Evolutionary conservation across 352 stramenopile genomes (phyloP).

Genomic region (Globisporangium iwayamae): DNA sequence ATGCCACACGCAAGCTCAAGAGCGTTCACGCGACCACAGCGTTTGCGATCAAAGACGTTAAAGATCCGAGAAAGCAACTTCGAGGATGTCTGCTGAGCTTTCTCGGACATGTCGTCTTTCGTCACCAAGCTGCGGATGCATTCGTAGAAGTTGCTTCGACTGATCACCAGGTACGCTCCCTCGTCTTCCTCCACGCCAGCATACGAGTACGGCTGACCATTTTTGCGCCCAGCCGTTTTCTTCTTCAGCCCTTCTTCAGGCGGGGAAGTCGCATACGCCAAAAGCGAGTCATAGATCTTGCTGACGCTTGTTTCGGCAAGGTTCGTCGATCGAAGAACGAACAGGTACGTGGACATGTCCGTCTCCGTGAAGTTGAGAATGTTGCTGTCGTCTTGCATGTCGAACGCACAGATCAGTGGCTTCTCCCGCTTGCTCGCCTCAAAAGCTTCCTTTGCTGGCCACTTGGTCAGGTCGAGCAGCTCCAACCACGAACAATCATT

Average conservation of each 20-base stretch:
- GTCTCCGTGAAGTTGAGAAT: constrained; percentile 84
- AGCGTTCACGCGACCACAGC: constrained; percentile 74
- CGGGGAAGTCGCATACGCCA: constrained; percentile 68
- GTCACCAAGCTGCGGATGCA: constrained; percentile 82
- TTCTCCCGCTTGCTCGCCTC: constrained; percentile 86
- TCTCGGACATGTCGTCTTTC: constrained; percentile 75
- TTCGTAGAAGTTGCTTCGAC: constrained; percentile 80
- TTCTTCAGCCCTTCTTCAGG: constrained; percentile 65
- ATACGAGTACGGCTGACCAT: constrained; percentile 67
- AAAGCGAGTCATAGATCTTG: constrained; percentile 76
- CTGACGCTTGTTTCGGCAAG: constrained; percentile 63
- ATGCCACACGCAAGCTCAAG: constrained; percentile 83
- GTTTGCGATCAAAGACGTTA: constrained; percentile 84
- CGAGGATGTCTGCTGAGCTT: constrained; percentile 82
- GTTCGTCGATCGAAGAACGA: constrained; percentile 80
- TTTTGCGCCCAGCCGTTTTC: constrained; percentile 33
- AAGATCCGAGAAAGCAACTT: constrained; percentile 82
- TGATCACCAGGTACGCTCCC: constrained; percentile 77
- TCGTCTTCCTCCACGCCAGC: constrained; percentile 78
- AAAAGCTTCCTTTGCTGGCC: constrained; percentile 86
- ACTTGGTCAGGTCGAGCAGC: constrained; percentile 95
- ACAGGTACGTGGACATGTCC: constrained; percentile 85
- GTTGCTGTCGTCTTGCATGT: constrained; percentile 79
- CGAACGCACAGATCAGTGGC: constrained; percentile 80
- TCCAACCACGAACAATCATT: constrained; percentile 96